Base-by-base conservation (phyloP, 805 yeast species). In the Helenozyma baotianmanensis region DNA sequence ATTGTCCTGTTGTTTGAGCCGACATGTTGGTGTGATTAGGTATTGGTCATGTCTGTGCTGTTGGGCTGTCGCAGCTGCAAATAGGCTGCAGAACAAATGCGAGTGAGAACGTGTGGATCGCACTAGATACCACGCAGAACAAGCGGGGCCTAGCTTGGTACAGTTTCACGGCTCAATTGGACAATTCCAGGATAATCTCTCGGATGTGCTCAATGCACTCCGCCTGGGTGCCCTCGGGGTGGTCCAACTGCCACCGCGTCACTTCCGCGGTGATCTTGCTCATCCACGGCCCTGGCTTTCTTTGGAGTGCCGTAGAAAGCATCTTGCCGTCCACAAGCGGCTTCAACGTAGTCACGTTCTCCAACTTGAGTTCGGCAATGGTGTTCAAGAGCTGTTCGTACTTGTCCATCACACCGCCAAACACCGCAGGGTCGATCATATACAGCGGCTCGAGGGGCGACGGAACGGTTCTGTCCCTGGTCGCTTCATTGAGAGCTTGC, bases 231-330 rank as follows among this genome's bases (percentile, higher is more conserved):
- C 68, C 69, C 0, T 48, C 51, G 1, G 95, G 95, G 47, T 87
- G 57, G 42, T 81, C 88, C 34, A 89, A 62, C 59, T 89, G 96
- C 88, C 89, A 84, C 13, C 68, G 56, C 21, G 86, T 54, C 5
- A 84, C 68, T 27, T 69, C 56, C 6, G 76, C 75, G 38, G 76
- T 70, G 7, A 79, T 58, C 7, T 57, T 58, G 7, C 75, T 67
- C 72, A 90, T 68, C 96, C 97, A 88, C 5, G 89, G 88, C 0
- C 98, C 98, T 0, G 90, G 85, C 50, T 81, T 82, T 35, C 65
- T 62, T 14, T 68, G 59, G 18, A 83, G 56, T 14, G 64, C 56
- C 26, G 63, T 58, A 32, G 72, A 61, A 27, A 90, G 56, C 27
- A 74, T 72, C 45, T 83, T 86, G 11, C 98, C 95, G 55, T 85